Evolutionary conservation across 148 eudicot genomes (phyloP).

Genomic region (Bassia scoparia): DNA sequence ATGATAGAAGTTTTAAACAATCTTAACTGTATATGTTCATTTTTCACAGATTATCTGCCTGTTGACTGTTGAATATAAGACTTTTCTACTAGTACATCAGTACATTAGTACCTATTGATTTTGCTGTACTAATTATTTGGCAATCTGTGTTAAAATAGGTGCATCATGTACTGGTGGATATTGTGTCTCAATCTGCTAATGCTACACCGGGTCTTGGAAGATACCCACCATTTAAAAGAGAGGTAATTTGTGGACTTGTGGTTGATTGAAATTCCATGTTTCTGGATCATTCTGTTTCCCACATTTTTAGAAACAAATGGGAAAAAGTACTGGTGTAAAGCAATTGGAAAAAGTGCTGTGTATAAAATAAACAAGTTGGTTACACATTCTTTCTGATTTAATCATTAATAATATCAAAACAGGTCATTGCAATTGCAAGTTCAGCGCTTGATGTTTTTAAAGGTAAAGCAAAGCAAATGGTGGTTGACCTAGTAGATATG

Average conservation of each 20-base stretch:
- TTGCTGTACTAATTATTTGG: background rate
- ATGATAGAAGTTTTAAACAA: background rate
- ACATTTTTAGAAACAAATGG: background rate
- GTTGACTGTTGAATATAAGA: background rate
- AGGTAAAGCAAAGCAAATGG: constrained; percentile 95
- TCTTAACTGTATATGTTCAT: background rate
- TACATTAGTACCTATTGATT: background rate
- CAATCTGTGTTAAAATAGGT: constrained; percentile 44
- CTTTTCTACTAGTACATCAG: background rate
- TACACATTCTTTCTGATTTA: background rate
- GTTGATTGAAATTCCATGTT: background rate
- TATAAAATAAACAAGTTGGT: background rate
- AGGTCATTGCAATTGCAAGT: constrained; percentile 91
- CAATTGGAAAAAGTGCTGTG: background rate
- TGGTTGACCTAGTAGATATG: constrained; percentile 95
- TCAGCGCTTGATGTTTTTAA: constrained; percentile 85
- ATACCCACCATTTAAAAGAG: constrained; percentile 96
- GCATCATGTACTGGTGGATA: constrained; percentile 89
- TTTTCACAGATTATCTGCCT: background rate
- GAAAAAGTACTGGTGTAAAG: background rate
- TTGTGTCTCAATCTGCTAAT: constrained; percentile 93
- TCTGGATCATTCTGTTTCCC: background rate
- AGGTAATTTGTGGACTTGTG: constrained; percentile 42
- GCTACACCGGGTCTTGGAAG: constrained; percentile 97
- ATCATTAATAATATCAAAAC: constrained; percentile 21